These are phyloP conservation scores for Beauveria australis DNA, from an alignment of 2,329 filamentous ascomycete species.

Conservation along the genomic window DNA sequence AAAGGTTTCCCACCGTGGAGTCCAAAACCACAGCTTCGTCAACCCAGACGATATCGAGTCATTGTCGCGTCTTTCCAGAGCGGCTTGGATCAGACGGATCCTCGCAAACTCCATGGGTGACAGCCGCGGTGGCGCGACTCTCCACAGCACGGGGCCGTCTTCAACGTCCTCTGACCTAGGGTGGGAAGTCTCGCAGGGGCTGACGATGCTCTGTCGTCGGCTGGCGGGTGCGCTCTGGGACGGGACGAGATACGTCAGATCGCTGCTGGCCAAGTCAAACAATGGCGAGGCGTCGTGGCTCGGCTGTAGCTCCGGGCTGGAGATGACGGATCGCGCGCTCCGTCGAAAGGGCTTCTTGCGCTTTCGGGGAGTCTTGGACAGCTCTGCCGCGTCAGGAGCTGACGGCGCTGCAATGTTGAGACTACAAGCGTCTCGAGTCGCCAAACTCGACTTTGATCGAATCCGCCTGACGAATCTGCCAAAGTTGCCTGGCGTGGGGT, in stretches of 20 bases:
- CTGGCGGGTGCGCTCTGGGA: not conserved
- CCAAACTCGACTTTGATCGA: slow-evolving; percentile 14
- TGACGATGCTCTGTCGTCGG: not conserved
- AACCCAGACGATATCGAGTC: slow-evolving; percentile 23
- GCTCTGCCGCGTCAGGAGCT: not conserved
- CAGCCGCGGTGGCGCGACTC: slow-evolving; percentile 22
- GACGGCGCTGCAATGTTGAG: not conserved
- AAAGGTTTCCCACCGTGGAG: slow-evolving; percentile 27
- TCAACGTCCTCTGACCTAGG: not conserved
- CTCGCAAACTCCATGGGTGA: slow-evolving; percentile 34
- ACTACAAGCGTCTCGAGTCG: not conserved
- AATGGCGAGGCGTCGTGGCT: not conserved
- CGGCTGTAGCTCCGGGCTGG: slow-evolving; percentile 14
- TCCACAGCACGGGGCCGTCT: not conserved
- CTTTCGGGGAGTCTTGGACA: slow-evolving; percentile 3
- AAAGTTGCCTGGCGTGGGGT: slow-evolving; percentile 19
- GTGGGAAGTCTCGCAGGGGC: not conserved
- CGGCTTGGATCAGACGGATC: slow-evolving; percentile 26
- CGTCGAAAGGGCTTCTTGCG: slow-evolving; percentile 10
- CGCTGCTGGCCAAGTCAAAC: not conserved
- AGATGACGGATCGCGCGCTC: slow-evolving; percentile 19
- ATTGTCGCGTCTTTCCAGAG: slow-evolving; percentile 19
- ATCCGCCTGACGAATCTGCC: slow-evolving; percentile 22
- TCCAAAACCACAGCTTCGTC: slow-evolving; percentile 26
- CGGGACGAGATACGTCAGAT: not conserved